Evolutionary conservation across 2,329 filamentous ascomycete species (phyloP).

Genomic region (Calcarisporium arbuscula): DNA sequence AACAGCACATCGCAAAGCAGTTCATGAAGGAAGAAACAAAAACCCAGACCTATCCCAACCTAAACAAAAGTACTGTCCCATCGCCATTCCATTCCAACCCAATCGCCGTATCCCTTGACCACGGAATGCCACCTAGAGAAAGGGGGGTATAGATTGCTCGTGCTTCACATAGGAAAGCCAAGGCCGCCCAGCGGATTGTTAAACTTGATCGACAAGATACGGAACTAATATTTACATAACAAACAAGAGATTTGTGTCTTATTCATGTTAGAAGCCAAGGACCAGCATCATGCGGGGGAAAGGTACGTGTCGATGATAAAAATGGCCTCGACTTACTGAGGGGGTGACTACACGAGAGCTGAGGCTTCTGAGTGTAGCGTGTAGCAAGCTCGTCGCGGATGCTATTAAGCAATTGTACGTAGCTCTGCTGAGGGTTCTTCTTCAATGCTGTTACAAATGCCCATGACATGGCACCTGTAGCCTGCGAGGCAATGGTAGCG

Average conservation of each 20-base stretch:
- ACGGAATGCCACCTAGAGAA: no score
- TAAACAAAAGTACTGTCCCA: no score
- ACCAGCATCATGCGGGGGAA: slow-evolving; percentile 9
- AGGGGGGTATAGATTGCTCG: no score
- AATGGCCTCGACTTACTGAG: slow-evolving; percentile 86
- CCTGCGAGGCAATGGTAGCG: slow-evolving; percentile 82
- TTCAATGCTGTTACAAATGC: slow-evolving; percentile 89
- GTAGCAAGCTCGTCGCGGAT: slow-evolving; percentile 85
- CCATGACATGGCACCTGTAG: slow-evolving; percentile 97
- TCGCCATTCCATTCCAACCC: no score
- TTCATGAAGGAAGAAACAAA: no score
- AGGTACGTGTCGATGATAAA: no score
- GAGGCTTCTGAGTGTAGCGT: slow-evolving; percentile 91
- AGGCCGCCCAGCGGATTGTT: no score
- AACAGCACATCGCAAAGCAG: no score
- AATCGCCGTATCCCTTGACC: no score
- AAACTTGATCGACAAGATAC: no score
- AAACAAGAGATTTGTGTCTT: slow-evolving; percentile 58
- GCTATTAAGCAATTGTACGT: slow-evolving; percentile 92
- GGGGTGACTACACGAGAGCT: slow-evolving; percentile 94
- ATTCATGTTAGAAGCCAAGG: slow-evolving; percentile 14
- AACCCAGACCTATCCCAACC: no score
- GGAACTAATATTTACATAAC: slow-evolving; percentile 56
- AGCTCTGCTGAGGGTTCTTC: slow-evolving; percentile 97
- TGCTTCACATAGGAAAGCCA: no score